A percentile compares a stretch with the other conserved stretches of the same genome.
phyloP scores from a whole-genome alignment of 1,139 yeast species.

The Pichia sp. region DNA sequence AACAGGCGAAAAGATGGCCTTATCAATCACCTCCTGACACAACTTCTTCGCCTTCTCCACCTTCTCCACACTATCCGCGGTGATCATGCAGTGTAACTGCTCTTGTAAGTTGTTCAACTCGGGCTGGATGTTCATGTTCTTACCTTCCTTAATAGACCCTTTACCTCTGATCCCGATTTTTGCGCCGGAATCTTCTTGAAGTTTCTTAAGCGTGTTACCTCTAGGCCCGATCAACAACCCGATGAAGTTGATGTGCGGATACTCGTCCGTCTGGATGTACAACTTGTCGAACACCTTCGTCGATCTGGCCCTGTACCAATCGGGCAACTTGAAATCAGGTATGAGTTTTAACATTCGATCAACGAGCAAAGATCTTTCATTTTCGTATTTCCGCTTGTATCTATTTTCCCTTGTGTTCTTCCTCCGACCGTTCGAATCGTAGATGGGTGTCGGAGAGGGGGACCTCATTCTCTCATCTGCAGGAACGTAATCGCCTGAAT shows the following conservation, averaged over 20 bases:
- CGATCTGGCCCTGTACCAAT: constrained; percentile 62
- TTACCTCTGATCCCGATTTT: constrained; percentile 85
- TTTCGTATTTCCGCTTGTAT: constrained; percentile 59
- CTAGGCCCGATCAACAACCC: constrained; percentile 94
- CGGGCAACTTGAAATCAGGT: constrained; percentile 82
- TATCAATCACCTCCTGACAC: constrained; percentile 74
- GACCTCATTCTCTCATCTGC: constrained; percentile 42
- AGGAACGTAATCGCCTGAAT: constrained; percentile 44
- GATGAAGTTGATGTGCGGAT: constrained; percentile 91
- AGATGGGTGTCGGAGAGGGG: constrained; percentile 92
- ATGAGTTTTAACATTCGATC: constrained; percentile 69
- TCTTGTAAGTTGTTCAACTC: constrained; percentile 59
- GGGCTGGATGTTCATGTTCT: constrained; percentile 48
- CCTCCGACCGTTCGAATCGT: constrained; percentile 80
- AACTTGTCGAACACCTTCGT: constrained; percentile 73
- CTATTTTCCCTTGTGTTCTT: constrained; percentile 80
- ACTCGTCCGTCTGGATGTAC: constrained; percentile 81
- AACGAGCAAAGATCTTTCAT: constrained; percentile 75
- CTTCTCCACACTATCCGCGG: constrained; percentile 79
- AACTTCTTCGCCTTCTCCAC: constrained; percentile 73
- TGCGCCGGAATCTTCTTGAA: constrained; percentile 86
- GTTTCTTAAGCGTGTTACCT: constrained; percentile 80
- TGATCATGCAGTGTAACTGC: constrained; percentile 84
- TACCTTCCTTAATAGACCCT: constrained; percentile 95
- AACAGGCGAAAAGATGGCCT: constrained; percentile 85